A percentile compares a stretch with the other conserved stretches of the same genome.
Evolutionary conservation across 148 eudicot species (phyloP).

Genomic region (Rhododendron griersonianum): DNA sequence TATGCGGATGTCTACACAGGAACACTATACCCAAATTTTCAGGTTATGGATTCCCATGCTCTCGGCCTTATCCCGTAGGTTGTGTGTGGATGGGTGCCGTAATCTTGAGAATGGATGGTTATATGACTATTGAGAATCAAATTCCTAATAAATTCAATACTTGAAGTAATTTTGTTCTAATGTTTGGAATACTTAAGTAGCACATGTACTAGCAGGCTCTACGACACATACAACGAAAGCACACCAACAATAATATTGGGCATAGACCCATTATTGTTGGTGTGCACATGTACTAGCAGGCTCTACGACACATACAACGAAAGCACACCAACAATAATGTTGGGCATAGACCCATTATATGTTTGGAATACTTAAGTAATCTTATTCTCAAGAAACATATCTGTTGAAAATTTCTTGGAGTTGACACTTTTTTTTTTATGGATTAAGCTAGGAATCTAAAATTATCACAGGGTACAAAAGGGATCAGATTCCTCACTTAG

Average conservation of each 20-base stretch:
- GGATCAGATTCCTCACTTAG: background rate
- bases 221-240: too few species aligned
- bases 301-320: too few species aligned
- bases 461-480: background rate
- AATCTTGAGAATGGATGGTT: background rate
- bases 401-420: background rate
- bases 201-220: too few species aligned
- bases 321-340: too few species aligned
- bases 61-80: background rate
- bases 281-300: too few species aligned
- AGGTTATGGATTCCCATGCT: background rate
- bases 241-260: too few species aligned
- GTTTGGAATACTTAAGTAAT: background rate
- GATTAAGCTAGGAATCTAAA: background rate
- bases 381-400: background rate
- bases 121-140: background rate
- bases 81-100: background rate
- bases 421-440: background rate
- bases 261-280: too few species aligned
- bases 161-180: background rate
- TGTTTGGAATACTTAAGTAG: background rate
- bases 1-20: background rate
- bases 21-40: background rate
- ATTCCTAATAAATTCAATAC: background rate
- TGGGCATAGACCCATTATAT: too few species aligned